Evolutionary conservation across 2,329 filamentous ascomycete genomes (phyloP).

Genomic region (Nannizzia gypsea): DNA sequence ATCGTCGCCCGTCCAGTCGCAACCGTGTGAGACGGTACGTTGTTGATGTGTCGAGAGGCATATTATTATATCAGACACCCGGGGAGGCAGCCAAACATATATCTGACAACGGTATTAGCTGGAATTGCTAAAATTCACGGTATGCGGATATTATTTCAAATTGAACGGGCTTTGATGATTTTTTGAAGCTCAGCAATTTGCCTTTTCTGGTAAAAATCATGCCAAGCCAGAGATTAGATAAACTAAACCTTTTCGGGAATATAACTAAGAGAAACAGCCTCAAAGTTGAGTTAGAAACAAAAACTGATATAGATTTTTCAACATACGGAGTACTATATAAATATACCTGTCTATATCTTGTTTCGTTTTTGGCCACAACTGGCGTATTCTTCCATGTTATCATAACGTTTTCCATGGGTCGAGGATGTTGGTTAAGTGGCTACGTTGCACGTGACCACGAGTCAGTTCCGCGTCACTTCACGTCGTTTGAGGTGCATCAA

Average conservation of each 20-base stretch:
- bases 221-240: neutral
- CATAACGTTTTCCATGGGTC: neutral
- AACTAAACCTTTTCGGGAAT: neutral
- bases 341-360: neutral
- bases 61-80: constrained; percentile 29
- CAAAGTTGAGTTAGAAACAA: too few relatives aligned
- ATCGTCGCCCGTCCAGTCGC: constrained; percentile 72
- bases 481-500: neutral
- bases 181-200: constrained; percentile 3
- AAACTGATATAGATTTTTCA: too few relatives aligned
- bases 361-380: neutral
- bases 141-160: neutral
- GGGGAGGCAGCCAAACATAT: neutral
- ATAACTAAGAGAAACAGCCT: too few relatives aligned
- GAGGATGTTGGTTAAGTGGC: too few relatives aligned
- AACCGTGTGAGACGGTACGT: constrained; percentile 79
- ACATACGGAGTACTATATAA: too few relatives aligned
- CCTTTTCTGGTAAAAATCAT: neutral
- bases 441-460: neutral
- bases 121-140: neutral
- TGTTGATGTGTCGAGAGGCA: constrained; percentile 91
- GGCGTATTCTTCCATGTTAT: neutral
- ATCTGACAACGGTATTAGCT: too few relatives aligned
- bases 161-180: neutral
- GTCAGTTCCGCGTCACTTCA: neutral